A percentile compares a stretch with the other conserved stretches of the same genome.
Evolutionary conservation across 305 asterid genomes (phyloP).

Genomic region (Rubia peregrina): DNA sequence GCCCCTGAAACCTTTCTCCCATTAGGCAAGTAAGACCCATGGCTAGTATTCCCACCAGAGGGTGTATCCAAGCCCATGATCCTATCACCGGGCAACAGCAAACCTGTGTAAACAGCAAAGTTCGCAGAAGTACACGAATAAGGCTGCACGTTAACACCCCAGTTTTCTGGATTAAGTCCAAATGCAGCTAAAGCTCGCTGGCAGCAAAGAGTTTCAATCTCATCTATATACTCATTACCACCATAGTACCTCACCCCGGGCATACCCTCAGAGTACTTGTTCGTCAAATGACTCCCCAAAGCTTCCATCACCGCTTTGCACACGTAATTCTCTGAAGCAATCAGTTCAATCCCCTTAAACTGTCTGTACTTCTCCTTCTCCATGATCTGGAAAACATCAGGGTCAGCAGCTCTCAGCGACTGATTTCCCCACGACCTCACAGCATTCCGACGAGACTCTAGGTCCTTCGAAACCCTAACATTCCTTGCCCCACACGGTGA

Average conservation of each 20-base stretch:
- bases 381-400: constrained; percentile 52
- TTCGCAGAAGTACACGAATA: constrained; percentile 96
- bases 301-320: constrained; percentile 88
- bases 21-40: constrained; percentile 85
- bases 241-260: constrained; percentile 79
- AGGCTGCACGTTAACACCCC: constrained; percentile 99
- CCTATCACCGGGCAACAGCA: constrained; percentile 86
- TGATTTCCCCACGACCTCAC: constrained; percentile 82
- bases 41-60: constrained; percentile 95
- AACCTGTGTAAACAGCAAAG: constrained; percentile 87
- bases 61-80: constrained; percentile 98
- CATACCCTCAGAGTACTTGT: constrained; percentile 77
- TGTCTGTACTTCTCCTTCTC: constrained; percentile 85
- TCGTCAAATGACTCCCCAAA: constrained; percentile 73
- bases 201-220: constrained; percentile 66
- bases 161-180: constrained; percentile 48
- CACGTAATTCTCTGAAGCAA: constrained; percentile 89
- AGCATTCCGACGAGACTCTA: constrained; percentile 45
- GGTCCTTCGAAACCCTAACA: constrained; percentile 33
- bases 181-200: constrained; percentile 65
- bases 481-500: background rate
- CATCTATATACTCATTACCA: constrained; percentile 76
- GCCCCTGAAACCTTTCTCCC: constrained; percentile 94
- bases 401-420: constrained; percentile 48
- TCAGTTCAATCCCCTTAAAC: constrained; percentile 69